Base-by-base conservation (phyloP, 768 basidiomycete genomes). In the Sarcodon sp. region DNA sequence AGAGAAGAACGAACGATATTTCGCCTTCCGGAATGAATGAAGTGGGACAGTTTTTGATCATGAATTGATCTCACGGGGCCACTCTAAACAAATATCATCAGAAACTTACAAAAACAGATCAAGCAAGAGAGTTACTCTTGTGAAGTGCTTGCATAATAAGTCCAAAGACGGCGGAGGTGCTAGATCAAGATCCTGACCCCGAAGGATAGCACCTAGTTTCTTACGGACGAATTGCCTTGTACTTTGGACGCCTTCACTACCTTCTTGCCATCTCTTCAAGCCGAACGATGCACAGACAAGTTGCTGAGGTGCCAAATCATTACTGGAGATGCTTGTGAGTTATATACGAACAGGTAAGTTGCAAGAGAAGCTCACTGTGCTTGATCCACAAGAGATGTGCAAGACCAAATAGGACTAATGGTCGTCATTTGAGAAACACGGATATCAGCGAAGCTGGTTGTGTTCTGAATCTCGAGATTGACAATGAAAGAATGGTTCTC, bases 381-480 rank as follows among this genome's bases (percentile, higher is more conserved):
- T 12, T 59, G 52, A 8, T 65, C 60, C 2, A 62, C 53, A n/a
- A 73, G 47, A 6, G 71, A 56, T 1, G 61, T 59, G 51, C 76
- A 80, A 37, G 61, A 60, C 90, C 90, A 92, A 5, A 67, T 65
- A 0, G 86, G 76, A 54, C 88, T 89, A 45, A 88, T 52, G 27
- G 76, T 70, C 3, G 72, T 73, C 6, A 91, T 55, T 53, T 86
- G 79, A 3, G 68, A 69, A 13, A 92, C 53, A 12, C 61, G 55
- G 33, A 86, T 56, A 12, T 68, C 56, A 18, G 59, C 59, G 4
- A 66, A 66, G 15, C 64, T 57, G 0, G 67, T 66, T 0, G 69
- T 48, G 57, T 85, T 86, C 45, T 70, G 70, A 6, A 87, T 54
- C 52, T 79, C 75, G 8, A 85, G 52, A 47, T 72, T 68, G 27